Evolutionary conservation across 2,329 filamentous ascomycete genomes (phyloP).

Genomic region (Zelopaecilomyces penicillatus): DNA sequence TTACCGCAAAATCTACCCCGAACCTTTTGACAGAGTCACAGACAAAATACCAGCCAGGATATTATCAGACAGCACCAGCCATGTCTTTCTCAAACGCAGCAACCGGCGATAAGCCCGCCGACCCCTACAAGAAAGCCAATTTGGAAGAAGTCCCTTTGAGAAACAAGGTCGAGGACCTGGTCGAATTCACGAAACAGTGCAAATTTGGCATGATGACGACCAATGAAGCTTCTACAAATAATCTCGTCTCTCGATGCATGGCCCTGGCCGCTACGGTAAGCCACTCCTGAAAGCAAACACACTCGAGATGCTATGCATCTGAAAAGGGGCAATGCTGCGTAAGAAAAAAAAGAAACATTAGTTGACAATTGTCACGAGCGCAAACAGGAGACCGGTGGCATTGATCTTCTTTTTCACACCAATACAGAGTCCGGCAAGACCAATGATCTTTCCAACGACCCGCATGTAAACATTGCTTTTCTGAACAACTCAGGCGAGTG

Average conservation of each 20-base stretch:
- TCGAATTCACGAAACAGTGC: conserved; percentile 58
- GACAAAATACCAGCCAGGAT: neutral
- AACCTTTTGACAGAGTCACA: neutral
- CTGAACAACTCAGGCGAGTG: conserved; percentile 69
- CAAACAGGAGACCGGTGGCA: conserved; percentile 61
- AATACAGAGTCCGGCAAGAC: conserved; percentile 88
- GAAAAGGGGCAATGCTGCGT: no score
- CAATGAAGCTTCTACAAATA: conserved; percentile 52
- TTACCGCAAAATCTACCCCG: no score
- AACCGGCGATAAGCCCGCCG: conserved; percentile 54
- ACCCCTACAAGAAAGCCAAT: conserved; percentile 74
- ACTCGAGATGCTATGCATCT: neutral
- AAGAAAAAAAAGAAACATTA: no score
- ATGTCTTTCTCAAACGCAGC: conserved; percentile 46
- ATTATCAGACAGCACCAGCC: conserved; percentile 17
- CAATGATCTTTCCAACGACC: conserved; percentile 63
- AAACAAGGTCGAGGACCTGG: conserved; percentile 68
- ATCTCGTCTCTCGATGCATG: conserved; percentile 78
- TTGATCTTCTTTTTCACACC: conserved; percentile 83
- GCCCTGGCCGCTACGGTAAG: conserved; percentile 68
- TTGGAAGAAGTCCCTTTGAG: conserved; percentile 55
- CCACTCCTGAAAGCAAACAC: neutral
- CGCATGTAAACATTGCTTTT: conserved; percentile 75
- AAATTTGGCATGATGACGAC: conserved; percentile 93
- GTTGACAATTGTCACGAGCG: no score